A percentile compares a stretch with the other conserved stretches of the same genome.
Conservation (phyloP, 2,329 filamentous ascomycete species). For the Ceratocystis variospora region DNA sequence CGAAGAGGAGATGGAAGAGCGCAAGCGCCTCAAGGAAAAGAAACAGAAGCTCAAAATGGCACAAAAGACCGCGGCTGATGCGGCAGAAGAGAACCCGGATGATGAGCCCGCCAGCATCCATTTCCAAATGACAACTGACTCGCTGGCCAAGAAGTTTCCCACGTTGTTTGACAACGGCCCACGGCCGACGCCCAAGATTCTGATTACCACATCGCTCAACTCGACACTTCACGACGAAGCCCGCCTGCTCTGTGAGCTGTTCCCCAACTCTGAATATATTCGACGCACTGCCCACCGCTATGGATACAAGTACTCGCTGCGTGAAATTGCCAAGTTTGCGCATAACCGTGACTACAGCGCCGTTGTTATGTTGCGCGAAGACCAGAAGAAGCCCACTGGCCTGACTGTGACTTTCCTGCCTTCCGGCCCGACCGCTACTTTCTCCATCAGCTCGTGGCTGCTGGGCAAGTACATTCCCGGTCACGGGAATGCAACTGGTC, state of each 20-base stretch:
- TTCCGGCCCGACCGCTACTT: constrained; percentile 79
- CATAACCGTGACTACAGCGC: constrained; percentile 69
- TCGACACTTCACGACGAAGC: constrained; percentile 78
- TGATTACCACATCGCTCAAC: constrained; percentile 84
- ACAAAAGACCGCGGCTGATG: constrained; percentile 33
- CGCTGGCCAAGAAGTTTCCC: constrained; percentile 47
- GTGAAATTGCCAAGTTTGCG: constrained; percentile 81
- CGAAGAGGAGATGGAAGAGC: constrained; percentile 34
- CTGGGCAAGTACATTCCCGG: constrained; percentile 78
- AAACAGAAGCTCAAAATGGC: constrained; percentile 14
- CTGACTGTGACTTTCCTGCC: constrained; percentile 77
- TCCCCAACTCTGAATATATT: constrained; percentile 80
- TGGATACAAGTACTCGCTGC: constrained; percentile 78
- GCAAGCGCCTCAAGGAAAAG: constrained; percentile 33
- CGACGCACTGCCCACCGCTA: constrained; percentile 72
- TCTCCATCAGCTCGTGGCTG: constrained; percentile 79
- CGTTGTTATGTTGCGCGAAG: constrained; percentile 74
- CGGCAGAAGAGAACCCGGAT: constrained; percentile 46
- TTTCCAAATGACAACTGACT: constrained; percentile 23
- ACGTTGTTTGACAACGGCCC: constrained; percentile 46
- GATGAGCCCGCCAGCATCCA: constrained; percentile 24
- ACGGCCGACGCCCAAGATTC: constrained; percentile 60
- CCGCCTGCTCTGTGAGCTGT: constrained; percentile 60
- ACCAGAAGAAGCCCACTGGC: constrained; percentile 70
- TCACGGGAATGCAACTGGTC: constrained; percentile 75